These are phyloP conservation scores for Phaeosphaeriaceae sp. DNA, from an alignment of 2,329 filamentous ascomycete genomes.

Conservation along the genomic window DNA sequence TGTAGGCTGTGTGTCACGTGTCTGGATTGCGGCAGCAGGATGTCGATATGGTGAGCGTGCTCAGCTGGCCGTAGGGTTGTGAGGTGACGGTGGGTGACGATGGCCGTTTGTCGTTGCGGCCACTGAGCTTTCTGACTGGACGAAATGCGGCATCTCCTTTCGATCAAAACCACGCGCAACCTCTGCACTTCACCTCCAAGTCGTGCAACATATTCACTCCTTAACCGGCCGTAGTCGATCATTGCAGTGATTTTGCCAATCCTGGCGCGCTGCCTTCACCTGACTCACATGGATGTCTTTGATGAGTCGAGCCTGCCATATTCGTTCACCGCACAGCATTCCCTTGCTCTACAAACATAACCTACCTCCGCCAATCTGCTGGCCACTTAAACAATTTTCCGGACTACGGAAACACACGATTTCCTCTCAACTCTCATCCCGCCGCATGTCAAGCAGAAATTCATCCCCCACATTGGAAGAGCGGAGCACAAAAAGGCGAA, in stretches of 20 bases:
- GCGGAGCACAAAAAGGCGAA: constrained; percentile 43
- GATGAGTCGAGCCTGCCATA: constrained; percentile 38
- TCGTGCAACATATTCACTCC: constrained; percentile 4
- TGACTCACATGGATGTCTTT: constrained; percentile 40
- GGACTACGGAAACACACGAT: neutral
- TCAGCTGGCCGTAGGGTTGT: constrained; percentile 14
- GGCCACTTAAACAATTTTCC: neutral
- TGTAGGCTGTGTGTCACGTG: constrained; percentile 34
- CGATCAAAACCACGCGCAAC: neutral
- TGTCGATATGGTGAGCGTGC: constrained; percentile 1
- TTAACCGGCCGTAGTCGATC: neutral
- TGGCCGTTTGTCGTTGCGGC: constrained; percentile 35
- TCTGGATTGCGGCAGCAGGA: neutral
- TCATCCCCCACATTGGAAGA: constrained; percentile 30
- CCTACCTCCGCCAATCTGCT: constrained; percentile 13
- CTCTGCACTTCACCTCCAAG: neutral
- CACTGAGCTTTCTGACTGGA: constrained; percentile 44
- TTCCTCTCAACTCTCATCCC: neutral
- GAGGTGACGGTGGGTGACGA: constrained; percentile 26
- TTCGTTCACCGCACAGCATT: constrained; percentile 37
- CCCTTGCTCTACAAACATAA: constrained; percentile 30
- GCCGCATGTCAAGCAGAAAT: constrained; percentile 41
- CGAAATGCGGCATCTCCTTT: constrained; percentile 36
- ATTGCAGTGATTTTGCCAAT: neutral
- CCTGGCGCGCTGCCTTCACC: constrained; percentile 3